Evolutionary conservation across 1,139 yeast genomes (phyloP).

Genomic region (Blastobotrys buckinghamii): DNA sequence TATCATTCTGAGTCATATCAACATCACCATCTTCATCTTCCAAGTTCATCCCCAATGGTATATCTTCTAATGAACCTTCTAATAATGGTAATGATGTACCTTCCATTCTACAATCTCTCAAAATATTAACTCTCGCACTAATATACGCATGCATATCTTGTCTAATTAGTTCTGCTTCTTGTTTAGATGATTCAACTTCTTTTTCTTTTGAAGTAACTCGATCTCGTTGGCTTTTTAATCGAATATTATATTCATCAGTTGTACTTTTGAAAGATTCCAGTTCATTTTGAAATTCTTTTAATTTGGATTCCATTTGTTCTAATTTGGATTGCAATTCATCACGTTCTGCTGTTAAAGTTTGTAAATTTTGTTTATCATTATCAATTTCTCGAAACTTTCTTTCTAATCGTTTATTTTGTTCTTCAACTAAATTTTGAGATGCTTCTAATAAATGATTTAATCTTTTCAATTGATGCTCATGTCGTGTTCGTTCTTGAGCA

Average conservation of each 20-base stretch:
- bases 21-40: conserved; percentile 33
- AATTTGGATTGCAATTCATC: conserved; percentile 5
- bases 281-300: conserved; percentile 16
- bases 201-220: conserved; percentile 7
- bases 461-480: conserved; percentile 12
- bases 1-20: conserved; percentile 16
- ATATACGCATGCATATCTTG: conserved; percentile 41
- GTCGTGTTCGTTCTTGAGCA: conserved; percentile 9
- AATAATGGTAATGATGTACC: conserved; percentile 59
- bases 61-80: conserved; percentile 51
- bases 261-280: conserved; percentile 16
- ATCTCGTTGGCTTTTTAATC: conserved; percentile 10
- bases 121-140: conserved; percentile 52
- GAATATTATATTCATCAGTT: conserved; percentile 7
- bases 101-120: conserved; percentile 73
- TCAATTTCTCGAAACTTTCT: conserved; percentile 2
- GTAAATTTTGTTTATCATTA: neutral
- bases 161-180: conserved; percentile 29
- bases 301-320: conserved; percentile 7
- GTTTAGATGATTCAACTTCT: conserved; percentile 20
- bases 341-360: neutral
- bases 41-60: conserved; percentile 36
- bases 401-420: conserved; percentile 8
- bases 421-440: conserved; percentile 1
- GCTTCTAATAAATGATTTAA: conserved; percentile 5